These are phyloP conservation scores for Pseudoneurospora amorphoporcata DNA, from an alignment of 495 filamentous ascomycete species.

Conservation along the genomic window DNA sequence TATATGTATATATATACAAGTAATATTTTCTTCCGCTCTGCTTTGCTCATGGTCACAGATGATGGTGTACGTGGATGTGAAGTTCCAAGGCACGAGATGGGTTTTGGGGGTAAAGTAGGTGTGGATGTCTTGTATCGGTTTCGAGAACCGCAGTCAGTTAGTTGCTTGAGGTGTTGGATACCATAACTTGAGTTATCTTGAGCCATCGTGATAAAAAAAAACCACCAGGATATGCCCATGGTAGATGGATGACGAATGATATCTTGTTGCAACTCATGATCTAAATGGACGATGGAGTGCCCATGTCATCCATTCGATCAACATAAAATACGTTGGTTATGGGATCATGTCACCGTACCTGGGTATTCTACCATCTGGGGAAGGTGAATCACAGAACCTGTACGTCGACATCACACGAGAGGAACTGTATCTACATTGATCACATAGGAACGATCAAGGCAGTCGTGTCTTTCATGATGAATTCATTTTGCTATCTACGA, in stretches of 20 bases:
- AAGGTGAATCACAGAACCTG: no score
- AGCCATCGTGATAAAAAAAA: not conserved
- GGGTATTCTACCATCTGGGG: not conserved
- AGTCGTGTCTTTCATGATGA: not conserved
- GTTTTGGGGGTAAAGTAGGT: not conserved
- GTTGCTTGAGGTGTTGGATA: not conserved
- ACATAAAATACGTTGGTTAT: not conserved
- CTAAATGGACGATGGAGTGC: not conserved
- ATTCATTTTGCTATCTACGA: not conserved
- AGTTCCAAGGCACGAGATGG: not conserved
- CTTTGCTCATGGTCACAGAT: not conserved
- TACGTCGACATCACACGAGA: no score
- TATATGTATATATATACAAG: not conserved
- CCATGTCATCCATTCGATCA: not conserved
- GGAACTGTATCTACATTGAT: not conserved
- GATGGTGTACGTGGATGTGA: not conserved
- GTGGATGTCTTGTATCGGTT: no score
- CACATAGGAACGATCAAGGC: not conserved
- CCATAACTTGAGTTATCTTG: not conserved
- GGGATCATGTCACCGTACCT: not conserved
- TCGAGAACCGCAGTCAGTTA: not conserved
- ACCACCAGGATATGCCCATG: not conserved
- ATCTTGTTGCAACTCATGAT: not conserved
- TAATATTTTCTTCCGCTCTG: not conserved
- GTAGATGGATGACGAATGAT: not conserved